Base-by-base conservation (phyloP, 2,329 filamentous ascomycete species). In the Apiospora sp. region DNA sequence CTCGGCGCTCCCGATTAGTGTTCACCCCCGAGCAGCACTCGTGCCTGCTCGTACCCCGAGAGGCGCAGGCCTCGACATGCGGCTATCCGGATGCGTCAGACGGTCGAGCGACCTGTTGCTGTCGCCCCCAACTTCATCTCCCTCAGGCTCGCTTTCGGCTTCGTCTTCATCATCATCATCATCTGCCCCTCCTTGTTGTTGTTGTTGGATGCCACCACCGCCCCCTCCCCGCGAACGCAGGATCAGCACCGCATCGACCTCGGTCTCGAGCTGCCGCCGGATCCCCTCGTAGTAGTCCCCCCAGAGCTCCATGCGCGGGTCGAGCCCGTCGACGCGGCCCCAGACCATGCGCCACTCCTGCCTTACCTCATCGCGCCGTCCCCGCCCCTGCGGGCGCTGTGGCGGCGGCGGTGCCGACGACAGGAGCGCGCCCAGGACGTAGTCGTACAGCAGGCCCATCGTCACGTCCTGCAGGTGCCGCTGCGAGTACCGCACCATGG, bases 401-500 rank as follows among this genome's bases (percentile, higher is more conserved):
- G 37, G 8, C 1, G 37, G 37, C 8, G 46, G 7, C 19, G 46
- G 3, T 22, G 46, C 19, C 19, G 46, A 22, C 16, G 19, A 22
- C 7, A 49, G 19, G 1, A n/a, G 22, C 7, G 19, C 58, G 16
- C 54, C 27, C 14, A 68, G n/a, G 16, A 72, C 68, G 54, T 70
- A 30, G 44, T 72, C 71, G 71, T 72, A 72, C 43, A 72, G 68
- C 43, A 67, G 49, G 16, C 71, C 69, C 71, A 72, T 72, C 4
- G 49, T 24, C 24, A 72, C 22, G 19, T 58, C 43, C 19, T 67
- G 51, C 30, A 70, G 41, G 46, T 68, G 34, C 14, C 70, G 16
- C 24, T 68, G 30, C n/a, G 71, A 44, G 37, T 44, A 70, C 12
- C 64, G 43, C 19, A 34, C 46, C 41, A 61, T 61, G 41, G 71